Evolutionary conservation across 352 stramenopile genomes (phyloP), one percentile per base, ranked within the genome.

Genomic region (Phytophthora cactorum): DNA sequence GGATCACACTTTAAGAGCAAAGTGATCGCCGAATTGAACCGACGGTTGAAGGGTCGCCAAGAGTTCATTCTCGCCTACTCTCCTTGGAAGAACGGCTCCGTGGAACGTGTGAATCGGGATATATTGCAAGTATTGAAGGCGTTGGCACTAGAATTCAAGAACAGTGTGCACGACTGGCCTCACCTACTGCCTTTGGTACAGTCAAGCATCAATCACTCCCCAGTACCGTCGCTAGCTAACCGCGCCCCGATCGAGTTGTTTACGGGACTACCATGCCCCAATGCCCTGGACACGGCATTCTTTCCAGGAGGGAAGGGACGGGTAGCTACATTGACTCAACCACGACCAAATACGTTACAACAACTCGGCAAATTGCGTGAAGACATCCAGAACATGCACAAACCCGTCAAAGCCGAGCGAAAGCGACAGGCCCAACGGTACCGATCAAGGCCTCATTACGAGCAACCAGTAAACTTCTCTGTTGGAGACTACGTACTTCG

Each of bases 331-430:
- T 4, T 65, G 22, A 32, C 12, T 1, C 14, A 41, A 7, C 38
- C 15, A n/a, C 17, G 27, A 27, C 36, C 22, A 28, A 52, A 25
- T 22, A 36, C 38, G 5, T 15, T 46, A 10, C 2, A 47, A 2
- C n/a, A 17, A 1, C 46, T 65, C 4, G 9, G 15, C 1, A 31
- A 39, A 12, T 11, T 58, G 2, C 34, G 36, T 38, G 27, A 17
- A 11, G 12, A 8, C 5, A 45, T 65, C 22, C 6, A 25, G 3
- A n/a, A 5, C n/a, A 62, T 78, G 49, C 67, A 76, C 54, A 72
- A 64, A 27, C 4, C 32, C 11, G 51, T 68, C 1, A 25, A 55
- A 9, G 36, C 9, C 1, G 67, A 53, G 12, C 52, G 58, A 7
- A 22, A 34, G 0, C 59, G 52, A 12, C 65, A 67, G 43, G 61